Conservation (phyloP, 2,329 filamentous ascomycete genomes). For the Coniella lustricola region DNA sequence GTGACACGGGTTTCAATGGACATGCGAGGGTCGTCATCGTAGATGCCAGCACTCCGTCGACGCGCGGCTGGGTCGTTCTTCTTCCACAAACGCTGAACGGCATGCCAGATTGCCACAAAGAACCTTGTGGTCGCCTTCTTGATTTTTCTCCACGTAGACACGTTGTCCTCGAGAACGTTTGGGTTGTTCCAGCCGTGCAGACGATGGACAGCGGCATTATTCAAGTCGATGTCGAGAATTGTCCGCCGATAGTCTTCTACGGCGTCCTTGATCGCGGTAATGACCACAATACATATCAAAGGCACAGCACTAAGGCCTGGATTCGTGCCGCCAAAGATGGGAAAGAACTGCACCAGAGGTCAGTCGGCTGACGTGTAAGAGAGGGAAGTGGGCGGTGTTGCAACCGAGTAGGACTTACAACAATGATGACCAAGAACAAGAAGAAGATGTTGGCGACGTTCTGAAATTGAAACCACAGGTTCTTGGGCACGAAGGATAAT, state of each 20-base stretch:
- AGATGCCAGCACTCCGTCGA: conserved; percentile 40
- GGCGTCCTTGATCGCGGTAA: conserved; percentile 90
- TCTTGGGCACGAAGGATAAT: conserved; percentile 91
- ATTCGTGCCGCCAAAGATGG: conserved; percentile 88
- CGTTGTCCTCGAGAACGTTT: conserved; percentile 80
- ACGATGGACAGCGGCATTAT: conserved; percentile 91
- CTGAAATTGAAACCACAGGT: conserved; percentile 96
- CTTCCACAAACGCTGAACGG: conserved; percentile 41
- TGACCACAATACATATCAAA: conserved; percentile 80
- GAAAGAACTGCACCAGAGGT: conserved; percentile 69
- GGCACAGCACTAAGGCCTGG: conserved; percentile 86
- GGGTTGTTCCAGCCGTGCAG: conserved; percentile 87
- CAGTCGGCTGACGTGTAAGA: conserved; percentile 8
- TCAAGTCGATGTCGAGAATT: conserved; percentile 83
- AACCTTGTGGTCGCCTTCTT: conserved; percentile 78
- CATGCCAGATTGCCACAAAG: conserved; percentile 46
- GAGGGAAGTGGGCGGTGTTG: background rate
- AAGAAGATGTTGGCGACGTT: conserved; percentile 99
- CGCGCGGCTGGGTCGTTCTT: conserved; percentile 41
- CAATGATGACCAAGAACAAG: conserved; percentile 88
- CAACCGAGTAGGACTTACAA: conserved; percentile 52
- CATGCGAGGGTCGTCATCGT: conserved; percentile 50
- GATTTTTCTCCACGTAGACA: conserved; percentile 77
- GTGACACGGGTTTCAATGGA: conserved; percentile 58
- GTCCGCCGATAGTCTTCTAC: conserved; percentile 94